Conservation (phyloP, 2,329 filamentous ascomycete species). For the Blumeria graminis region DNA sequence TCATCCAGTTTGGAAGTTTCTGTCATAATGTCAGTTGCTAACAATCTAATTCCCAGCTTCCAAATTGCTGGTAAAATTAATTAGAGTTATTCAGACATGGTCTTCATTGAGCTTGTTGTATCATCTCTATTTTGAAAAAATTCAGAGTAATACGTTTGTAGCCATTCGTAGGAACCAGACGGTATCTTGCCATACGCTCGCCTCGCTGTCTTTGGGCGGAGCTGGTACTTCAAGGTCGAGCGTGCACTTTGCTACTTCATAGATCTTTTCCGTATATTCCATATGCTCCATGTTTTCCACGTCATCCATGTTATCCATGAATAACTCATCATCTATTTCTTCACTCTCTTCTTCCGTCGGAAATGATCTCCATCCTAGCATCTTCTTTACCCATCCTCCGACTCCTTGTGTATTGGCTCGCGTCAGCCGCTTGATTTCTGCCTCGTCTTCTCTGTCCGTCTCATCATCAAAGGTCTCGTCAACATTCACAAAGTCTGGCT, state of each 20-base stretch:
- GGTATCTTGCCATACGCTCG: slow-evolving; percentile 40
- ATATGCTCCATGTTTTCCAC: slow-evolving; percentile 22
- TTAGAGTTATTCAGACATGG: too few relatives aligned
- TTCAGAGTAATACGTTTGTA: slow-evolving; percentile 13
- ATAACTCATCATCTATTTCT: slow-evolving; percentile 25
- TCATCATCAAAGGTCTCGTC: slow-evolving; percentile 31
- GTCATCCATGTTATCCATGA: slow-evolving; percentile 22
- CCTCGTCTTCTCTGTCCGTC: slow-evolving; percentile 30
- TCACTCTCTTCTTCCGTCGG: slow-evolving; percentile 21
- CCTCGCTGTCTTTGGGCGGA: slow-evolving; percentile 24
- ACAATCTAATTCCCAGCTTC: too few relatives aligned
- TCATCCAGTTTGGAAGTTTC: too few relatives aligned
- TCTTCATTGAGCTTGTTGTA: too few relatives aligned
- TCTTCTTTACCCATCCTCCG: slow-evolving; percentile 32
- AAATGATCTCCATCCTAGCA: slow-evolving; percentile 37
- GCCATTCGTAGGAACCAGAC: slow-evolving; percentile 44
- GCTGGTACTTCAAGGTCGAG: slow-evolving; percentile 20
- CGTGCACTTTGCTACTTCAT: slow-evolving; percentile 9
- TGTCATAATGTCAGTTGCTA: too few relatives aligned
- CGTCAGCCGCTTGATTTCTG: slow-evolving; percentile 30
- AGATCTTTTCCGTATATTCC: slow-evolving; percentile 8
- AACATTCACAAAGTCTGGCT: slow-evolving; percentile 38
- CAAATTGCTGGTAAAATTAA: too few relatives aligned
- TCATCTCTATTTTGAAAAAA: too few relatives aligned
- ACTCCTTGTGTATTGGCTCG: slow-evolving; percentile 26